These are phyloP conservation scores for Raphidocelis subcapitata DNA, from an alignment of 139 green algal species.

Conservation along the genomic window DNA sequence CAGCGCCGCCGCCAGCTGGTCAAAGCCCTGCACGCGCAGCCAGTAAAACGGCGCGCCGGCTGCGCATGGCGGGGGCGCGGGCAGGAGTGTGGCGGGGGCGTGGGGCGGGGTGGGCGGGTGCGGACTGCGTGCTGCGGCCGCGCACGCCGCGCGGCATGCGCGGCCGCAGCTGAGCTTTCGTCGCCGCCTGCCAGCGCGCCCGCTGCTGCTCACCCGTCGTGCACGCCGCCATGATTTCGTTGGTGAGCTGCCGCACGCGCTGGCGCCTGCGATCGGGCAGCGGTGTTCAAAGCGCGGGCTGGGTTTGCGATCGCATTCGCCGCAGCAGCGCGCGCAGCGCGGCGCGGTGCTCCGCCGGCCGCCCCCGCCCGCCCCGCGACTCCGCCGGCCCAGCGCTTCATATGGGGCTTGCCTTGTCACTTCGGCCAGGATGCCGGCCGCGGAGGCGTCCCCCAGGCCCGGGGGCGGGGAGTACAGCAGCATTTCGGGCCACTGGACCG, in stretches of 20 bases:
- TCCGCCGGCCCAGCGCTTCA: neutral
- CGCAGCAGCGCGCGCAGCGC: neutral
- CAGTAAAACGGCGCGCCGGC: constrained; percentile 19
- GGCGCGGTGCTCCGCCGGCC: neutral
- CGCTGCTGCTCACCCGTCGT: constrained; percentile 2
- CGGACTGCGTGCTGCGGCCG: neutral
- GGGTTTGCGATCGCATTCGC: neutral
- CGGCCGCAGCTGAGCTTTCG: neutral
- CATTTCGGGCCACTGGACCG: no score
- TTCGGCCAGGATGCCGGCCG: no score
- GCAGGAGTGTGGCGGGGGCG: neutral
- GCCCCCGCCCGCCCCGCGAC: neutral
- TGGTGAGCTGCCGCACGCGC: constrained; percentile 26
- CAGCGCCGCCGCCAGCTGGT: neutral
- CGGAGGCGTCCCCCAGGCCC: no score
- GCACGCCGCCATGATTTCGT: constrained; percentile 16
- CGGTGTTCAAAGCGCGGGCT: neutral
- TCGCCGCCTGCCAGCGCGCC: neutral
- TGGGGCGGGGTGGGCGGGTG: neutral
- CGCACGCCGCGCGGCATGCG: neutral
- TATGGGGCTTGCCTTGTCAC: no score
- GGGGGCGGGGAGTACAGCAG: no score
- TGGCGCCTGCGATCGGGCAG: constrained; percentile 12
- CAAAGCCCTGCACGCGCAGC: constrained; percentile 7
- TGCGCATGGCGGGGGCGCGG: neutral